These are phyloP conservation scores for Fusarium sp. DNA, from an alignment of 2,329 filamentous ascomycete genomes.

Conservation along the genomic window DNA sequence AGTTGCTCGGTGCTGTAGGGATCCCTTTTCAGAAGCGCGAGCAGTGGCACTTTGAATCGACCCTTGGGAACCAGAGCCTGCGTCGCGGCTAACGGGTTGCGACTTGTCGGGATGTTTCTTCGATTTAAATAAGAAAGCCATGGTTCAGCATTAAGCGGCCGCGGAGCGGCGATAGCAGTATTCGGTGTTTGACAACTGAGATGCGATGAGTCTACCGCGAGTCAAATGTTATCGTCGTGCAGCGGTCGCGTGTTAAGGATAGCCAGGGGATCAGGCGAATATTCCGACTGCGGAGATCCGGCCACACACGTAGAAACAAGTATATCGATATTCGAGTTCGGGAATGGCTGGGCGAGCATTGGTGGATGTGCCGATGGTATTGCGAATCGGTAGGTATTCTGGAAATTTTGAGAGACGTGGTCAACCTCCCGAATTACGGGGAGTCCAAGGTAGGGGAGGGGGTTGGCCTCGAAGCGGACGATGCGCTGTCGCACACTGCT, in stretches of 20 bases:
- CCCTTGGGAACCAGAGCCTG: constrained; percentile 57
- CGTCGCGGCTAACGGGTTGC: constrained; percentile 64
- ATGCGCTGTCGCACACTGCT: constrained; percentile 38
- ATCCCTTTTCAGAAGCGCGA: constrained; percentile 63
- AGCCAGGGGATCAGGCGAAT: constrained; percentile 23
- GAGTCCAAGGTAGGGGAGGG: constrained; percentile 29
- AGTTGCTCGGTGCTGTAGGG: constrained; percentile 68
- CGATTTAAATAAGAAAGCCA: constrained; percentile 86
- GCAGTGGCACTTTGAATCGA: constrained; percentile 62
- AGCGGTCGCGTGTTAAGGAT: constrained; percentile 41
- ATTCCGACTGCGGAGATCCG: constrained; percentile 38
- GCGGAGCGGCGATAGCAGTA: constrained; percentile 51
- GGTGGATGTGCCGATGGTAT: constrained; percentile 42
- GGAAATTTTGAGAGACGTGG: constrained; percentile 40
- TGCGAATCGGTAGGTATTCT: constrained; percentile 47
- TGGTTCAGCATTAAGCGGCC: constrained; percentile 59
- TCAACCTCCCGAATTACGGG: constrained; percentile 53
- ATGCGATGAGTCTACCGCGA: constrained; percentile 19
- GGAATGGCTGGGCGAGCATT: constrained; percentile 60
- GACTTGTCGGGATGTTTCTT: constrained; percentile 78
- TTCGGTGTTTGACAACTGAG: constrained; percentile 12
- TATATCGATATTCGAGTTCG: constrained; percentile 51
- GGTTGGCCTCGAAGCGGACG: constrained; percentile 39
- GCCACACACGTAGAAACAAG: constrained; percentile 47
- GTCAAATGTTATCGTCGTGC: constrained; percentile 1